Conservation (phyloP, 2,329 filamentous ascomycete species). For the Ceratocystis ficicola region DNA sequence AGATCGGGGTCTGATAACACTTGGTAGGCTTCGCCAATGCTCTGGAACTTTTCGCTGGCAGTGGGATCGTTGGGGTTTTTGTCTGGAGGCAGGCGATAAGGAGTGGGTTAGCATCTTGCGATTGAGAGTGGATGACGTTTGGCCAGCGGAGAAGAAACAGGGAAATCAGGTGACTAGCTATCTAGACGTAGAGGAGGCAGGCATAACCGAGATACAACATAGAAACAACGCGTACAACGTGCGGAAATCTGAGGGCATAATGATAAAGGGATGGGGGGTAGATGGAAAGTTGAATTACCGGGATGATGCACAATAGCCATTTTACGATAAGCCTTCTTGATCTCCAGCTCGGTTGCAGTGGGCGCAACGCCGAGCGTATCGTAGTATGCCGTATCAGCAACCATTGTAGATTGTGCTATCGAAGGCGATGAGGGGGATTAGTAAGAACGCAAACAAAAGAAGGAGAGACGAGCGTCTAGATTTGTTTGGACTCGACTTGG, state of each 20-base stretch:
- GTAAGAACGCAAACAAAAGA: not conserved
- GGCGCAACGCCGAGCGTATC: constrained; percentile 75
- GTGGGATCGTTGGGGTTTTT: constrained; percentile 96
- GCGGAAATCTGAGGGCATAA: not conserved
- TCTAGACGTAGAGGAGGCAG: not conserved
- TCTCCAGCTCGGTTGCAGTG: constrained; percentile 78
- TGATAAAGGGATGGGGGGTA: constrained; percentile 1
- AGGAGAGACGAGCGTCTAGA: not conserved
- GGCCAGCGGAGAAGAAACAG: not conserved
- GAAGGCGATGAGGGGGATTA: not conserved
- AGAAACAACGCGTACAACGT: not conserved
- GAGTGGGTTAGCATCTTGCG: constrained; percentile 9
- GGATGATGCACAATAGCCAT: constrained; percentile 88
- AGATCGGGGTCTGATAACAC: constrained; percentile 80
- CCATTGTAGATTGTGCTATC: constrained; percentile 43
- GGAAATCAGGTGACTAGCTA: not conserved
- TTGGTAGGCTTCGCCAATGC: constrained; percentile 61
- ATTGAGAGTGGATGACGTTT: not conserved
- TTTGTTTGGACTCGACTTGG: no score
- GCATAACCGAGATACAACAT: not conserved
- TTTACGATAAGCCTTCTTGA: constrained; percentile 95
- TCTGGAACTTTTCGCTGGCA: constrained; percentile 88
- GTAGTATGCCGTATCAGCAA: constrained; percentile 80
- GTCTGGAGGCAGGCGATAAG: constrained; percentile 42
- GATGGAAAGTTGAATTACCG: constrained; percentile 38